Evolutionary conservation across 805 yeast genomes (phyloP).

Genomic region (Candida schatavii): DNA sequence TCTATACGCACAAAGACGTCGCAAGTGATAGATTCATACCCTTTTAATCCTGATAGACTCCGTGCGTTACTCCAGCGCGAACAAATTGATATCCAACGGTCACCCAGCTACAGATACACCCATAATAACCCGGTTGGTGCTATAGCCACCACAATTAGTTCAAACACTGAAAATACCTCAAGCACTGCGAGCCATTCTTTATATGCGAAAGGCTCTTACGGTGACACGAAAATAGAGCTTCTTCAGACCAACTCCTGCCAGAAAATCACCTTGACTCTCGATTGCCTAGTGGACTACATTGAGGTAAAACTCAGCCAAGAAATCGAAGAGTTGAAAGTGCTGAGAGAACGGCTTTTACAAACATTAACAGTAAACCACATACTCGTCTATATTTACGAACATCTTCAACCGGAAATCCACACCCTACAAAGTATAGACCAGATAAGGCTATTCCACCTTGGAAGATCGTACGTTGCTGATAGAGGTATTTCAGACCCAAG

Average conservation of each 20-base stretch:
- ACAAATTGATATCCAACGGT: not conserved
- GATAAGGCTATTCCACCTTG: constrained; percentile 5
- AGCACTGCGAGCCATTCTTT: not conserved
- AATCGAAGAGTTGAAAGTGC: not conserved
- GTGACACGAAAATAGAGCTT: constrained; percentile 4
- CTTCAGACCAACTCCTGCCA: not conserved
- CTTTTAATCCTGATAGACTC: not conserved
- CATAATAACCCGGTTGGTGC: not conserved
- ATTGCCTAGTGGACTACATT: constrained; percentile 1
- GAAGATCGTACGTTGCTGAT: constrained; percentile 4
- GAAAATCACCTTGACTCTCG: not conserved
- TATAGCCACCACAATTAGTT: too few relatives aligned
- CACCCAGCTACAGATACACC: too few relatives aligned
- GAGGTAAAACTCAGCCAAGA: constrained; percentile 2
- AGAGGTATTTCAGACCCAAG: constrained; percentile 7
- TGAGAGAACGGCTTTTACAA: not conserved
- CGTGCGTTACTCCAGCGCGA: not conserved
- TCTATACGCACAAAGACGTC: constrained; percentile 4
- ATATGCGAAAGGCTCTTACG: not conserved
- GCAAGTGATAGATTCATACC: not conserved
- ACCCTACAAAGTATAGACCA: constrained; percentile 1
- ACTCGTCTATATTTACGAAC: constrained; percentile 1
- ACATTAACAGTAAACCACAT: constrained; percentile 5
- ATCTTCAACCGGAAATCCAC: not conserved
- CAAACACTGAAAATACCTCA: not conserved